phyloP scores from a whole-genome alignment of 2,329 filamentous ascomycete genomes.

The Neopestalotiopsis rosae region DNA sequence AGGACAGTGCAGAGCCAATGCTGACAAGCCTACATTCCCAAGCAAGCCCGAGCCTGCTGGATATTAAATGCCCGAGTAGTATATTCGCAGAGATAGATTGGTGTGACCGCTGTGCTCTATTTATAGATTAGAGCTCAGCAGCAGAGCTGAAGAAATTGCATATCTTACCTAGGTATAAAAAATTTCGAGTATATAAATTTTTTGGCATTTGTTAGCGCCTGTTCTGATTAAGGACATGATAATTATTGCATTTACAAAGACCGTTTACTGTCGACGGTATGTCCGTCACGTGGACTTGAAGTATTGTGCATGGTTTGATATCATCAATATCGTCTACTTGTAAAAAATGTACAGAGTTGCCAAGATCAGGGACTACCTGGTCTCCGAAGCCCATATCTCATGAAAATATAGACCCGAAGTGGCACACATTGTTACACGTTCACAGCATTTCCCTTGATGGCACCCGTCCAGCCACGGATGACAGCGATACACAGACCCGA shows the following conservation, averaged over 20 bases:
- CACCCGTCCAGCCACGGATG: background rate
- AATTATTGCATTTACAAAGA: too few relatives aligned
- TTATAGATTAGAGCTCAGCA: constrained; percentile 2
- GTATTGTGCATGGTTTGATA: too few relatives aligned
- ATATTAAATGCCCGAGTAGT: constrained; percentile 34
- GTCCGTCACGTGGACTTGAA: too few relatives aligned
- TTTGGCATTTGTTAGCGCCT: background rate
- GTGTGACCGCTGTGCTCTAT: background rate
- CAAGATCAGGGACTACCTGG: background rate
- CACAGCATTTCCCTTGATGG: background rate
- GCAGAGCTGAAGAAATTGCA: background rate
- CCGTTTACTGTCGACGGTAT: too few relatives aligned
- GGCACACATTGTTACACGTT: background rate
- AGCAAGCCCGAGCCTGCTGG: constrained; percentile 58
- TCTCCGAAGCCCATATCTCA: background rate
- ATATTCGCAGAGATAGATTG: background rate
- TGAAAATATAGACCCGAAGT: background rate
- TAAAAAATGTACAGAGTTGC: background rate
- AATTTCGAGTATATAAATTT: background rate
- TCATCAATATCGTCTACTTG: background rate
- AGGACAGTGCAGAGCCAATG: constrained; percentile 54
- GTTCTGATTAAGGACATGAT: background rate
- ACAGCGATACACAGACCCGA: background rate
- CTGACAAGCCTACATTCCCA: constrained; percentile 50
- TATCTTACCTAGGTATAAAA: background rate